These are phyloP conservation scores for Secale cereale DNA, from an alignment of 176 grass and related monocot species.

Conservation along the genomic window DNA sequence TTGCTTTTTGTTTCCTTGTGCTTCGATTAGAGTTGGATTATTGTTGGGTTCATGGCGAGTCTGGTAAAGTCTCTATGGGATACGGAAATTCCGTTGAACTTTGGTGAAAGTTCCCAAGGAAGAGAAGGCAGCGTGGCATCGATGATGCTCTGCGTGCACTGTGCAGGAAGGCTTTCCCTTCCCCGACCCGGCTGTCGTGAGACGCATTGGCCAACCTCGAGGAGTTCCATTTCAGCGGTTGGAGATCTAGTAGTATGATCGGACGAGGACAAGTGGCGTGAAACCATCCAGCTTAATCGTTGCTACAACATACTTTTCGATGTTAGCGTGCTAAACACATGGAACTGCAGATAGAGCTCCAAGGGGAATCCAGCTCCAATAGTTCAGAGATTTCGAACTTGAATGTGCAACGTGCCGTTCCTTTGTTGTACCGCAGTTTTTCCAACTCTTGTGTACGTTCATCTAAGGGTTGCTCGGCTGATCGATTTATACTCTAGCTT, in stretches of 20 bases:
- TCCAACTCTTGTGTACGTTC: not conserved
- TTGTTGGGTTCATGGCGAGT: not conserved
- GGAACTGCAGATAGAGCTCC: too few relatives aligned
- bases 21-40: too few relatives aligned
- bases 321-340: too few relatives aligned
- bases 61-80: not conserved
- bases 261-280: too few relatives aligned
- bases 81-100: not conserved
- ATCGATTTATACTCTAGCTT: not conserved
- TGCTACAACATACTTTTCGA: too few relatives aligned
- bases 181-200: not conserved
- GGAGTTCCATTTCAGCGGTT: not conserved
- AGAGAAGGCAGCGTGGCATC: not conserved
- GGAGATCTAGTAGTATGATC: too few relatives aligned
- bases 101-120: not conserved
- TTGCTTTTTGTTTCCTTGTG: not conserved
- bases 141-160: conserved; percentile 8
- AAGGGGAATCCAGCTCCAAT: too few relatives aligned
- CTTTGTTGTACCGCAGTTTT: not conserved
- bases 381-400: too few relatives aligned
- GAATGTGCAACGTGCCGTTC: not conserved
- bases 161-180: not conserved
- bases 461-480: not conserved
- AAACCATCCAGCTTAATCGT: too few relatives aligned
- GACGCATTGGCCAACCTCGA: too few relatives aligned